These are phyloP conservation scores for Pseudocercospora cruenta DNA, from an alignment of 2,329 filamentous ascomycete species.

Conservation along the genomic window DNA sequence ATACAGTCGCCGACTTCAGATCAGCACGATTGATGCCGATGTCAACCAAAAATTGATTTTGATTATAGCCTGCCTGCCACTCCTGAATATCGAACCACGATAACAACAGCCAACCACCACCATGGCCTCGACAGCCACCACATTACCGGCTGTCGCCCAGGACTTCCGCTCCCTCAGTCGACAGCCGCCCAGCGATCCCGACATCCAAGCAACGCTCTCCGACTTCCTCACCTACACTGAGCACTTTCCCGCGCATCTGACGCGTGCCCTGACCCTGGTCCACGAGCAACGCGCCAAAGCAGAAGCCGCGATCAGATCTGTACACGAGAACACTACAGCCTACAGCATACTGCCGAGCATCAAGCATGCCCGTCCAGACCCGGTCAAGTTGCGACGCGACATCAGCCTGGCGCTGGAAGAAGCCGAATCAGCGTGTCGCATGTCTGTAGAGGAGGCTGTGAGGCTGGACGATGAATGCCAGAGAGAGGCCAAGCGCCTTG, in stretches of 20 bases:
- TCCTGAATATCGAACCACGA: background rate
- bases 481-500: slow-evolving; percentile 55
- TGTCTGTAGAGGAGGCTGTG: slow-evolving; percentile 40
- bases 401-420: slow-evolving; percentile 57
- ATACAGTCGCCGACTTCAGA: background rate
- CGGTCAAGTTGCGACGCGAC: slow-evolving; percentile 55
- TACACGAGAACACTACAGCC: slow-evolving; percentile 53
- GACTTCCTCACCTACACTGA: slow-evolving; percentile 72
- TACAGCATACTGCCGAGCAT: slow-evolving; percentile 58
- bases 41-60: background rate
- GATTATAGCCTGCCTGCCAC: background rate
- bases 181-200: slow-evolving; percentile 55
- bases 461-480: slow-evolving; percentile 41
- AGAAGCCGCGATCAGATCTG: slow-evolving; percentile 45
- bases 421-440: slow-evolving; percentile 39
- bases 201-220: slow-evolving; percentile 67
- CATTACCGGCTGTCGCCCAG: slow-evolving; percentile 25
- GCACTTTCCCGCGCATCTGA: slow-evolving; percentile 67
- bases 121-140: slow-evolving; percentile 30
- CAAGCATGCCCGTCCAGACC: slow-evolving; percentile 53
- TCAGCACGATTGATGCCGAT: background rate
- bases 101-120: slow-evolving; percentile 5
- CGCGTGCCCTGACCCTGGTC: slow-evolving; percentile 66
- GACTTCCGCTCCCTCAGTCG: slow-evolving; percentile 40
- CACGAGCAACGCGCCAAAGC: slow-evolving; percentile 54